Base-by-base conservation (phyloP, 2,329 filamentous ascomycete species). In the Arthroderma uncinatum region DNA sequence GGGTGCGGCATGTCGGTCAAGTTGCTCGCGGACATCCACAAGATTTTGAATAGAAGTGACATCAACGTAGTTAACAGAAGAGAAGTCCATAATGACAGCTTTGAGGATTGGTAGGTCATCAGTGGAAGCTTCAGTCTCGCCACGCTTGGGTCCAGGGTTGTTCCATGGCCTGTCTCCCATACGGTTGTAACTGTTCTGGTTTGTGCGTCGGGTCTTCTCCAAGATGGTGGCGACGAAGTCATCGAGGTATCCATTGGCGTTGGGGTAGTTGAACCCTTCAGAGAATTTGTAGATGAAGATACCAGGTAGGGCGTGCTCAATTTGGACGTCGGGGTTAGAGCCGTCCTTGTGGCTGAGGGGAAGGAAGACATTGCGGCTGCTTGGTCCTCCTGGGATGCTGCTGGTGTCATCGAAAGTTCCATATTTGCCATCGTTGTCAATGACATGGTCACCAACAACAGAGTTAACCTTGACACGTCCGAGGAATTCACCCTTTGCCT, bases 241-340 rank as follows among this genome's bases (percentile, higher is more conserved):
- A 66, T 96, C 90, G 57, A 95, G 82, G 62, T 94, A 90, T 68
- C 89, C 85, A 66, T 89, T 89, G 19, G 90, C 90, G 64, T 95
- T 98, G 59, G 92, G 89, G 66, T 97, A 98, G 73, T 93, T 95
- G 78, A 95, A 95, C 44, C 91, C 89, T 74, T 97, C 92, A 0
- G 87, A 84, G 71, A 95, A 96, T 47, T 92, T 84, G 75, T 95
- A 97, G 67, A 97, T 95, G 73, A 97, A 95, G 63, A 98, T 81
- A 55, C 93, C 93, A 0, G 92, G 92, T 65, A 93, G 89, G 0
- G 93, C 91, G 56, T 82, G 82, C 60, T 87, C 79, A n/a, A 95
- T 77, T 9, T 86, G 79, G 50, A 97, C 79, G 25, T 85, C 79
- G 0, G 92, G 92, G 70, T 97, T 97, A 1, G 89, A 90, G 30